These are phyloP conservation scores for Fragilariopsis cylindrus DNA, from an alignment of 108 stramenopile species.

Conservation along the genomic window DNA sequence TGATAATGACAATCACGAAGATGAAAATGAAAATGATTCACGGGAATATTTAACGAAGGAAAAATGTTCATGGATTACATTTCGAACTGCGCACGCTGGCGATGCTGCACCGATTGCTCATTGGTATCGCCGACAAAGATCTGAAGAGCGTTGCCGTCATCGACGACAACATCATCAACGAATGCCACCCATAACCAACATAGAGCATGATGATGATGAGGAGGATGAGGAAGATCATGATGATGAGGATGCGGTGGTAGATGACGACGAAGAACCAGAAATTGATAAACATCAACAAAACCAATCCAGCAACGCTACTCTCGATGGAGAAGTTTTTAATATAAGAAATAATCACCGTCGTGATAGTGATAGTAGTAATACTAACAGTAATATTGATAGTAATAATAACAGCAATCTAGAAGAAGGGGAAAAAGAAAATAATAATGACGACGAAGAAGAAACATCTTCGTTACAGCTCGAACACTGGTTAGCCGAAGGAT, in stretches of 20 bases:
- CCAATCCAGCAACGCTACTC: background rate
- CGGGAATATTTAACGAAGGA: constrained; percentile 9
- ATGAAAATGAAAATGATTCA: constrained; percentile 8
- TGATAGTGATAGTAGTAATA: background rate
- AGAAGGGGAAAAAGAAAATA: background rate
- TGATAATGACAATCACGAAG: constrained; percentile 21
- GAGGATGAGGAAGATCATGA: background rate
- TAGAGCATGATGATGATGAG: background rate
- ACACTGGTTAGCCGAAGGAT: constrained; percentile 40
- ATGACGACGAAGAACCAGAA: constrained; percentile 26
- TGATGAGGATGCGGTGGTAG: background rate
- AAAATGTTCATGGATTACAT: constrained; percentile 28
- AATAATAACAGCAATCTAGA: background rate
- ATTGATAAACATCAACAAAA: constrained; percentile 16
- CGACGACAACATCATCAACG: background rate
- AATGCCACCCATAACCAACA: no score
- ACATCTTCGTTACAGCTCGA: constrained; percentile 25
- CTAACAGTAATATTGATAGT: background rate
- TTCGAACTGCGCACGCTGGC: constrained; percentile 46
- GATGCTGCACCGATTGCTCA: constrained; percentile 45
- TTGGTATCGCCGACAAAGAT: constrained; percentile 27
- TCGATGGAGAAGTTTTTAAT: background rate
- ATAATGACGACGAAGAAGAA: constrained; percentile 16
- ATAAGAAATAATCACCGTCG: background rate
- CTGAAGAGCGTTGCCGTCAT: background rate